These are phyloP conservation scores for Trypanosoma cruzi DNA, from an alignment of 208 protist genomes.

Conservation along the genomic window DNA sequence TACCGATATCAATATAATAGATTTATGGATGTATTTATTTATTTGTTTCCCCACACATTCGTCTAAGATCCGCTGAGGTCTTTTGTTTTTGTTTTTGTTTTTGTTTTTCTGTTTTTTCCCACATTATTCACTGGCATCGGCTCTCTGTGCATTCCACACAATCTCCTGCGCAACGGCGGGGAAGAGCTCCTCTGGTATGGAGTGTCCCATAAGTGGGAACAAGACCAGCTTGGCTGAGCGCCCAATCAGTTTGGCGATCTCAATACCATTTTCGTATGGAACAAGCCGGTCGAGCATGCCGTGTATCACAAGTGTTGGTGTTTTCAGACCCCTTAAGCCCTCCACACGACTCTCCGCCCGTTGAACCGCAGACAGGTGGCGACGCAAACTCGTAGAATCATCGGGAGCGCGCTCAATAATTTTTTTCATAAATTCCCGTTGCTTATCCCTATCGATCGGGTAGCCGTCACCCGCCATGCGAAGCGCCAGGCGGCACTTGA, in stretches of 20 bases:
- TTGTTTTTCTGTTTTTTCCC: background rate
- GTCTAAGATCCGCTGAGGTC: too few species aligned
- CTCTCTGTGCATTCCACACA: conserved; percentile 39
- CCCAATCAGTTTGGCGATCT: conserved; percentile 46
- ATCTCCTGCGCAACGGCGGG: conserved; percentile 51
- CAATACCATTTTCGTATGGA: conserved; percentile 59
- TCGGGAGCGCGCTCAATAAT: conserved; percentile 38
- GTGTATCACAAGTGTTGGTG: conserved; percentile 63
- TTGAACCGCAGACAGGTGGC: conserved; percentile 67
- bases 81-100: background rate
- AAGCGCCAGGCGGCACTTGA: conserved; percentile 44
- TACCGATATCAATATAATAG: too few species aligned
- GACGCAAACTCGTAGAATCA: conserved; percentile 33
- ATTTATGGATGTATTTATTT: too few species aligned
- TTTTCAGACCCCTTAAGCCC: conserved; percentile 39
- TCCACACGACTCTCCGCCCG: conserved; percentile 50
- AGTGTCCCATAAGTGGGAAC: conserved; percentile 65
- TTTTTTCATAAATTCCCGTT: conserved; percentile 23
- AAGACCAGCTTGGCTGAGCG: conserved; percentile 63
- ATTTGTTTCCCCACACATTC: background rate
- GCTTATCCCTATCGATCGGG: conserved; percentile 18
- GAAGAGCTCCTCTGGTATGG: conserved; percentile 43
- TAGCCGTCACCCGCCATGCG: conserved; percentile 49
- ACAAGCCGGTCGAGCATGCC: conserved; percentile 64
- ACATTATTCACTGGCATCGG: background rate